phyloP scores from a whole-genome alignment of 768 basidiomycete species.

The Phlegmacium glaucopus region DNA sequence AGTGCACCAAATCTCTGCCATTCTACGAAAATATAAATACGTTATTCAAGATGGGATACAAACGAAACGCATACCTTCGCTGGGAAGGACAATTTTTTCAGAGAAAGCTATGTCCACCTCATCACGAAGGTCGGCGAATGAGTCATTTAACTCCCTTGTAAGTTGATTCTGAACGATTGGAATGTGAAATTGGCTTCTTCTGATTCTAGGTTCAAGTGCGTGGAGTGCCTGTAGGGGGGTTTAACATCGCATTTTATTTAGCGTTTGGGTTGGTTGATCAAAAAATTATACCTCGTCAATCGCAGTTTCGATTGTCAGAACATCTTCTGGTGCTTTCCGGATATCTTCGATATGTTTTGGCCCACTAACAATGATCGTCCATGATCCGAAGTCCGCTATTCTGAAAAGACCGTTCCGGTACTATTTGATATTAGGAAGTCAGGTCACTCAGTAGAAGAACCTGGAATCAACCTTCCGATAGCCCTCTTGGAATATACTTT shows the following conservation, averaged over 20 bases:
- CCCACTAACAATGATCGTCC: constrained; percentile 34
- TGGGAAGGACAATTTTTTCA: constrained; percentile 35
- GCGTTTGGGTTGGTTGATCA: neutral
- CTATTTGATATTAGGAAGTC: constrained; percentile 13
- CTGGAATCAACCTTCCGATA: constrained; percentile 15
- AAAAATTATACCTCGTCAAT: constrained; percentile 21
- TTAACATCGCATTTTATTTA: neutral
- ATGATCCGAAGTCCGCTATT: constrained; percentile 12
- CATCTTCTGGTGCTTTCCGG: constrained; percentile 30
- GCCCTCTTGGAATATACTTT: constrained; percentile 15
- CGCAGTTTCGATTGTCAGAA: constrained; percentile 27
- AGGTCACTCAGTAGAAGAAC: neutral
- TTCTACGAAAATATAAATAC: neutral
- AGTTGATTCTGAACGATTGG: constrained; percentile 31
- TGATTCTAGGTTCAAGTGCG: constrained; percentile 30
- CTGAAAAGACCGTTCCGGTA: constrained; percentile 17
- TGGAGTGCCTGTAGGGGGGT: constrained; percentile 26
- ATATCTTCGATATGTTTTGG: constrained; percentile 46
- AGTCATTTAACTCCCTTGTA: constrained; percentile 30
- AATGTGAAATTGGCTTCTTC: constrained; percentile 33
- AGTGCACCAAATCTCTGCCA: neutral
- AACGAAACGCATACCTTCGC: constrained; percentile 7
- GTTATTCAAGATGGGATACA: neutral
- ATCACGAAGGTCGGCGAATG: constrained; percentile 38
- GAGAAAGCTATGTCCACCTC: constrained; percentile 42